Percentiles rank a stretch among this genome's conserved stretches.
phyloP scores from a whole-genome alignment of 2,329 filamentous ascomycete species.

The Alternaria viburni region DNA sequence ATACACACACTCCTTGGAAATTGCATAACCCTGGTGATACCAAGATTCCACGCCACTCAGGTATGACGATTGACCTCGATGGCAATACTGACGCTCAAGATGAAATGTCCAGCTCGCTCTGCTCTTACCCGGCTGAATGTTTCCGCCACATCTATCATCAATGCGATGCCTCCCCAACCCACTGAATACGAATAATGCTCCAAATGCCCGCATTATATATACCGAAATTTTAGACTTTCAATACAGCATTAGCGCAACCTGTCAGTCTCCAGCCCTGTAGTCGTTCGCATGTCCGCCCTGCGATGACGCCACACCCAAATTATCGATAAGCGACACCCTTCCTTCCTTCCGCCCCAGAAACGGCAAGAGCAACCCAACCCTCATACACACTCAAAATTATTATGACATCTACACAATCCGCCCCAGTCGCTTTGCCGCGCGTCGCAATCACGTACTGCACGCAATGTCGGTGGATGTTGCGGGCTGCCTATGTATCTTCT shows the following conservation, averaged over 20 bases:
- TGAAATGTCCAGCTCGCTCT: neutral
- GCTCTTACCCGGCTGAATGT: neutral
- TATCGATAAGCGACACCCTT: conserved; percentile 16
- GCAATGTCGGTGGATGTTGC: conserved; percentile 90
- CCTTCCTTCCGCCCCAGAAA: neutral
- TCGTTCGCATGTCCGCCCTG: neutral
- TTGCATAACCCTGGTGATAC: neutral
- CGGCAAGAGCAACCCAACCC: neutral
- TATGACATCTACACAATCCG: conserved; percentile 34
- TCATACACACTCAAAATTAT: neutral
- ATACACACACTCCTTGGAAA: neutral
- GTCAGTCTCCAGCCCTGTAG: neutral
- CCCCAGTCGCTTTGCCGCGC: conserved; percentile 63
- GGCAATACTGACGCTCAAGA: no score
- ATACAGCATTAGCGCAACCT: neutral
- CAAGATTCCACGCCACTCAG: neutral
- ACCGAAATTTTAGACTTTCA: neutral
- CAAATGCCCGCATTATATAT: neutral
- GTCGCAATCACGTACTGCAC: conserved; percentile 92
- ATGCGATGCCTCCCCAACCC: neutral
- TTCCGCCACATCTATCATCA: neutral
- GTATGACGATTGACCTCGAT: no score
- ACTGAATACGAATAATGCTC: no score
- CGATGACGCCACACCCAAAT: conserved; percentile 5
- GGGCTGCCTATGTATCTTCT: conserved; percentile 76